phyloP scores from a whole-genome alignment of 345 rosid species.

The Heritiera fomes region DNA sequence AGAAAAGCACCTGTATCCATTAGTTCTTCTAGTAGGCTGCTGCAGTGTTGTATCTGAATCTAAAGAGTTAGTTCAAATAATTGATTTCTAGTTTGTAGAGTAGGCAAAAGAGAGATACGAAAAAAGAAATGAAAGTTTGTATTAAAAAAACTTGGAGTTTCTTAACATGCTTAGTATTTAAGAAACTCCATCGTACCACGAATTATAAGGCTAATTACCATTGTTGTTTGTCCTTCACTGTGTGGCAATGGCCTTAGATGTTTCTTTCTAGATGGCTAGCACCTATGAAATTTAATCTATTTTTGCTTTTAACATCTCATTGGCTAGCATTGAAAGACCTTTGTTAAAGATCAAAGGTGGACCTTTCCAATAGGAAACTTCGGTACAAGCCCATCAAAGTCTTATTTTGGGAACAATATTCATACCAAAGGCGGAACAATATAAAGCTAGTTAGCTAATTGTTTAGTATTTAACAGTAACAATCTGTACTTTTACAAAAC shows the following conservation, averaged over 20 bases:
- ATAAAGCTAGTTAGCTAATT: too few relatives aligned
- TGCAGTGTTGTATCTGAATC: constrained; percentile 20
- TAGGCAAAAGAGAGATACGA: background rate
- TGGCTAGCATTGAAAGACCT: background rate
- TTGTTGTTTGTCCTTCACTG: background rate
- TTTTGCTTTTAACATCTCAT: background rate
- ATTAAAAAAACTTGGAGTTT: background rate
- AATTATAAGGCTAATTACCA: background rate
- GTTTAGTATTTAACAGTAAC: too few relatives aligned
- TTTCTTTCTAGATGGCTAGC: background rate
- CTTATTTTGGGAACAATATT: too few relatives aligned
- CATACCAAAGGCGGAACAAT: too few relatives aligned
- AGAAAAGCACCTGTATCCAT: constrained; percentile 23
- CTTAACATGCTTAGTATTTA: background rate
- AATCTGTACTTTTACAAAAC: constrained; percentile 24
- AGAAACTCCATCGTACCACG: background rate
- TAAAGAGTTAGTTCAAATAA: background rate
- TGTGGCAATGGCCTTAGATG: background rate
- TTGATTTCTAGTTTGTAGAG: background rate
- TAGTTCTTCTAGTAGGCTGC: constrained; percentile 23
- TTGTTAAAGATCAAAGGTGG: background rate
- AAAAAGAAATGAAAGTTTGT: background rate
- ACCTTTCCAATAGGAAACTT: too few relatives aligned
- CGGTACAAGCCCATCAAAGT: too few relatives aligned
- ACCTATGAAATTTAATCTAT: background rate